Evolutionary conservation across 2,329 filamentous ascomycete genomes (phyloP).

Genomic region (Aureobasidium leucospermi): DNA sequence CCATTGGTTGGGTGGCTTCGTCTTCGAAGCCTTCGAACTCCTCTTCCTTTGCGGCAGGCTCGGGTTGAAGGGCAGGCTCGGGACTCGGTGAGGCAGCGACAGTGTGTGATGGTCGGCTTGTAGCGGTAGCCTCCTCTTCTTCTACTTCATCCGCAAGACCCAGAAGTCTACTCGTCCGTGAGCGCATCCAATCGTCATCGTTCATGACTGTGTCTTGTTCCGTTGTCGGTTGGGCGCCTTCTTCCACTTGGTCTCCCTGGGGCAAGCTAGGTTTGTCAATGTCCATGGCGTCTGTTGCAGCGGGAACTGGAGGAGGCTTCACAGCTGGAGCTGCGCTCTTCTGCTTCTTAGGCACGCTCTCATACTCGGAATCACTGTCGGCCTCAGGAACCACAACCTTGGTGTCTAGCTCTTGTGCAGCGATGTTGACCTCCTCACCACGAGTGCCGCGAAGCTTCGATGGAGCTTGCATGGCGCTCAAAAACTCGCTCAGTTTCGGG

Average conservation of each 20-base stretch:
- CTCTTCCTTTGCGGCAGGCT: neutral
- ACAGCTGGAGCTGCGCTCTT: conserved; percentile 24
- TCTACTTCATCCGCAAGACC: conserved; percentile 75
- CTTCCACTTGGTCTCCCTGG: neutral
- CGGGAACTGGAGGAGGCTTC: neutral
- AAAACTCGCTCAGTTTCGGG: conserved; percentile 76
- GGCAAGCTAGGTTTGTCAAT: neutral
- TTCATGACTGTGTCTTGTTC: conserved; percentile 45
- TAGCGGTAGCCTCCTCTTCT: conserved; percentile 15
- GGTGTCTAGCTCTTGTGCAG: conserved; percentile 17
- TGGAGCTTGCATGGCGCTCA: conserved; percentile 69
- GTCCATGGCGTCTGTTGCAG: neutral
- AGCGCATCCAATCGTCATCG: conserved; percentile 87
- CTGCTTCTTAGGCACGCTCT: conserved; percentile 48
- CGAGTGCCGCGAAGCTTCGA: conserved; percentile 55
- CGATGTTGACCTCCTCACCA: conserved; percentile 23
- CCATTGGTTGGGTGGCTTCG: conserved; percentile 21
- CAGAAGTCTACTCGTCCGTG: conserved; percentile 75
- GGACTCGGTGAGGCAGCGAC: neutral
- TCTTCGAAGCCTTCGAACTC: conserved; percentile 26
- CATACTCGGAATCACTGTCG: conserved; percentile 66
- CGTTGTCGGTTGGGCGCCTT: conserved; percentile 16
- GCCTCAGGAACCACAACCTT: conserved; percentile 27
- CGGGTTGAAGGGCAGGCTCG: conserved; percentile 12
- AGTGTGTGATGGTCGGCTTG: neutral